Evolutionary conservation across 306 rosid species (phyloP).

Genomic region (Corylus avellana): DNA sequence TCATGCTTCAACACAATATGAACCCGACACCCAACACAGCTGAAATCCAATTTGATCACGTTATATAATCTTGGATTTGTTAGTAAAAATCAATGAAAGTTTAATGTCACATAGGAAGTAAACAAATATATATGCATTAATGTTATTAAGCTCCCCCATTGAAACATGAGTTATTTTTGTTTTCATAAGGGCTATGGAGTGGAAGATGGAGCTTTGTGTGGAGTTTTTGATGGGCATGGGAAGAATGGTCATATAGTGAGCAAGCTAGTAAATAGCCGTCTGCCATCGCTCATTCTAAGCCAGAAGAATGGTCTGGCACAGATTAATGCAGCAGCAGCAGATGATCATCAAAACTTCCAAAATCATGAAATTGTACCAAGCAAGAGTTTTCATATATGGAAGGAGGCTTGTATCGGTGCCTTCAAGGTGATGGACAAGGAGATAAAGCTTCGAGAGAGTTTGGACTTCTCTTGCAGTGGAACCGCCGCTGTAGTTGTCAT

Average conservation of each 20-base stretch:
- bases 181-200: conserved; percentile 51
- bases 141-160: not conserved
- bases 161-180: not conserved
- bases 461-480: conserved; percentile 67
- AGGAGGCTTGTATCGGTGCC: conserved; percentile 46
- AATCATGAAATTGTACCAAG: conserved; percentile 12
- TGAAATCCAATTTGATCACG: not conserved
- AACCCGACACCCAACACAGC: too few relatives aligned
- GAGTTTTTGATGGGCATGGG: conserved; percentile 92
- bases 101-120: not conserved
- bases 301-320: conserved; percentile 36
- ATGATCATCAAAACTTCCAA: conserved; percentile 10
- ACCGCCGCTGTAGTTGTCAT: conserved; percentile 64
- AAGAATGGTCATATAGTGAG: conserved; percentile 65
- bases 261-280: conserved; percentile 45
- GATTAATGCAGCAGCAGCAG: not conserved
- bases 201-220: conserved; percentile 48
- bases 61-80: not conserved
- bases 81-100: not conserved
- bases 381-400: conserved; percentile 39
- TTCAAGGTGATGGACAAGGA: conserved; percentile 75
- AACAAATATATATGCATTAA: too few relatives aligned
- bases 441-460: conserved; percentile 52
- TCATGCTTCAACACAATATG: too few relatives aligned
- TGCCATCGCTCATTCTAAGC: conserved; percentile 47